phyloP scores from a whole-genome alignment of 371 early-diverging fungal species.

The Rhizopus arrhizus region DNA sequence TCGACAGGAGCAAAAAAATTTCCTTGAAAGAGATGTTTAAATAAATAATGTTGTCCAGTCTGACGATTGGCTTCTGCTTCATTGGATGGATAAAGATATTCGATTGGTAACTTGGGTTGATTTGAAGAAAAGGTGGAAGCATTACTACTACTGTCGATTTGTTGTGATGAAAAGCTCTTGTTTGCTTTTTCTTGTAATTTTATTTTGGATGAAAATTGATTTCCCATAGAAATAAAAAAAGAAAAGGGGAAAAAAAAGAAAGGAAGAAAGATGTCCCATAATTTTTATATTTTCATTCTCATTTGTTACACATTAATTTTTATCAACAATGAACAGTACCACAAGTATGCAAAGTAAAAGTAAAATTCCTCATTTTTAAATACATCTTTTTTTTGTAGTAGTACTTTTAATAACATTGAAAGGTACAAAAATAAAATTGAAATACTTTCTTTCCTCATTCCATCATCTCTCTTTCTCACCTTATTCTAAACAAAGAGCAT shows the following conservation, averaged over 20 bases:
- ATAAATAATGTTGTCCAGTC: slow-evolving; percentile 29
- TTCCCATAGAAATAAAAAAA: slow-evolving; percentile 9
- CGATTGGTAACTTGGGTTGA: slow-evolving; percentile 5
- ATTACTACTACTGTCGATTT: slow-evolving; percentile 3
- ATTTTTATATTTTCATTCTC: too few species aligned
- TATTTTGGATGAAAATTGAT: slow-evolving; percentile 8
- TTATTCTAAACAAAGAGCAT: too few species aligned
- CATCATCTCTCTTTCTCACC: too few species aligned
- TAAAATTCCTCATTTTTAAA: too few species aligned
- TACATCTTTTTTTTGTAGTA: too few species aligned
- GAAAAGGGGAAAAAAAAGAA: not conserved
- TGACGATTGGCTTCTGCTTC: slow-evolving; percentile 28
- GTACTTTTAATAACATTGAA: too few species aligned
- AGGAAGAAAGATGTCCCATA: not conserved
- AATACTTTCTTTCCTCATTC: too few species aligned
- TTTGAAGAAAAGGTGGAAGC: slow-evolving; percentile 4
- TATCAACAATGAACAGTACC: too few species aligned
- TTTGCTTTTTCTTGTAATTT: not conserved
- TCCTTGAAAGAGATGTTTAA: slow-evolving; percentile 40
- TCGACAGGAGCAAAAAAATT: slow-evolving; percentile 41
- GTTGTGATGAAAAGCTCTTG: not conserved
- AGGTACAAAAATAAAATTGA: too few species aligned
- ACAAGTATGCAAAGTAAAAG: too few species aligned
- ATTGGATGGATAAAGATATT: slow-evolving; percentile 19
- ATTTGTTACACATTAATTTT: too few species aligned